Percentiles rank a stretch among this genome's conserved stretches.
phyloP scores from a whole-genome alignment of 148 eudicot species.

The Silene latifolia region DNA sequence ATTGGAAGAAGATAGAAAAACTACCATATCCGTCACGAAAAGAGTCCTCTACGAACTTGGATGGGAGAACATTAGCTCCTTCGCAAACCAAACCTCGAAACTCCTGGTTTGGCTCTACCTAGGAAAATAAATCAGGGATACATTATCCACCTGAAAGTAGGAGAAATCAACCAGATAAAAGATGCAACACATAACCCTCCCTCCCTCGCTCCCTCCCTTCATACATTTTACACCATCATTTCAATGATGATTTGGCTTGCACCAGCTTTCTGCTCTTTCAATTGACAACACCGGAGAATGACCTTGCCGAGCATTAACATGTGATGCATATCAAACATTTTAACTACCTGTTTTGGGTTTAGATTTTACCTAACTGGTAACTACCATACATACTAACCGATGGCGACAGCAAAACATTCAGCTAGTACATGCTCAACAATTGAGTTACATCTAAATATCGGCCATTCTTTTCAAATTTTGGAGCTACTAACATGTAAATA shows the following conservation, averaged over 20 bases:
- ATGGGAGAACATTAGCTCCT: constrained; percentile 97
- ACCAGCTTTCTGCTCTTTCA: no score
- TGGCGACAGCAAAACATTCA: background rate
- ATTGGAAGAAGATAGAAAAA: constrained; percentile 13
- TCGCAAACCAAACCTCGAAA: constrained; percentile 96
- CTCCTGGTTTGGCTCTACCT: constrained; percentile 99
- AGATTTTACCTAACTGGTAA: background rate
- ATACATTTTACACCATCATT: no score
- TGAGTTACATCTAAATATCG: background rate
- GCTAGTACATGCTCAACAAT: background rate
- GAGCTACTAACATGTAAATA: no score
- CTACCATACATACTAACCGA: background rate
- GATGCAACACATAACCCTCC: background rate
- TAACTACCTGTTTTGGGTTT: background rate
- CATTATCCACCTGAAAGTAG: background rate
- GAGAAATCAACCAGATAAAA: background rate
- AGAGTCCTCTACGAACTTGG: constrained; percentile 88
- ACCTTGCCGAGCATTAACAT: background rate
- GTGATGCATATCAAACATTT: background rate
- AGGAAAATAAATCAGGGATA: constrained; percentile 20
- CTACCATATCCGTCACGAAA: constrained; percentile 96
- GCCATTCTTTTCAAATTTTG: background rate
- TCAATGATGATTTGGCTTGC: no score
- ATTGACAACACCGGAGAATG: no score
- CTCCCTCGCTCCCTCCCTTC: background rate